Evolutionary conservation across 306 rosid species (phyloP).

Genomic region (Malus asiatica): DNA sequence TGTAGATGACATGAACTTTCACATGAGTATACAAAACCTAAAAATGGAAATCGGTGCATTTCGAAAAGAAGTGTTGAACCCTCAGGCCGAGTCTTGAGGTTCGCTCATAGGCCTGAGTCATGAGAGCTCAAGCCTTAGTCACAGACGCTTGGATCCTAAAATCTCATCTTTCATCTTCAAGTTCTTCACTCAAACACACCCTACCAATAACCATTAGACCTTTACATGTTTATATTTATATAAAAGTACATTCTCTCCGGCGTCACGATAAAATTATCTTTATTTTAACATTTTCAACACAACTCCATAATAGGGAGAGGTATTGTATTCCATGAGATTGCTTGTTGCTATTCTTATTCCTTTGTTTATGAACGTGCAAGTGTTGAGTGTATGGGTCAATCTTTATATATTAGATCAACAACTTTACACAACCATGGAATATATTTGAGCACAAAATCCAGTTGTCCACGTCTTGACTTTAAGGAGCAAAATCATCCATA

Average conservation of each 20-base stretch:
- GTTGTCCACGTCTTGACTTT: background rate
- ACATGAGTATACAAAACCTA: too few relatives aligned
- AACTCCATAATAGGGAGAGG: background rate
- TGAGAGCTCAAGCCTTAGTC: too few relatives aligned
- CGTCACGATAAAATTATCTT: background rate
- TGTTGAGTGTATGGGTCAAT: background rate
- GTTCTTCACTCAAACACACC: too few relatives aligned
- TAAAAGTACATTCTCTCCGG: background rate
- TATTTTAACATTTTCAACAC: background rate
- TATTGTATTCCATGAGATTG: background rate
- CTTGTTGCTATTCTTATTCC: background rate
- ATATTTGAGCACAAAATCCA: background rate
- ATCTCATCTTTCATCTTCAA: too few relatives aligned
- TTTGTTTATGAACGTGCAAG: background rate
- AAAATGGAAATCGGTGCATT: too few relatives aligned
- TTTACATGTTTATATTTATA: background rate
- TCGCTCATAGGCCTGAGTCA: too few relatives aligned
- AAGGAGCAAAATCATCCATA: background rate
- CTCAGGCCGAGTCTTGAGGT: too few relatives aligned
- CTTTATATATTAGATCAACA: background rate
- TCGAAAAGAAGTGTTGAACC: too few relatives aligned
- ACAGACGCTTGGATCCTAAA: too few relatives aligned
- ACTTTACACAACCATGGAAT: background rate
- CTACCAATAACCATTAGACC: too few relatives aligned
- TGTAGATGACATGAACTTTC: too few relatives aligned